phyloP scores from a whole-genome alignment of 768 basidiomycete species.

The Leccinum olivaceopallidum region DNA sequence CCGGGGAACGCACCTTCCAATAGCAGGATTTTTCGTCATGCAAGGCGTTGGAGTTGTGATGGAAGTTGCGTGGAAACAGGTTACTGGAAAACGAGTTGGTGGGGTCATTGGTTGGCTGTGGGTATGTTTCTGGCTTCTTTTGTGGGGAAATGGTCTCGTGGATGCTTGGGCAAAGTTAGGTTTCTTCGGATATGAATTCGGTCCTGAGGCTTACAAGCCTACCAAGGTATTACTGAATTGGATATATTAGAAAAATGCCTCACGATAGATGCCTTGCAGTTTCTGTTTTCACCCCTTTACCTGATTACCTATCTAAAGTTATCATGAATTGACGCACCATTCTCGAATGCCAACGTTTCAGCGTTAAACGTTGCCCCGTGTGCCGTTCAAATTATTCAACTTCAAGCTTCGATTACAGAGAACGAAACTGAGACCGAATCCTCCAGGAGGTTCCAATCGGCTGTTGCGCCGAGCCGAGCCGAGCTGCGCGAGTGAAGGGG shows the following conservation, averaged over 20 bases:
- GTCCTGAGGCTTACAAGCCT: slow-evolving; percentile 22
- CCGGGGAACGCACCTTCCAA: slow-evolving; percentile 42
- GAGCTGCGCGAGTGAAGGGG: too few relatives aligned
- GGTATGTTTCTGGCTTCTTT: slow-evolving; percentile 47
- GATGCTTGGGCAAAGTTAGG: slow-evolving; percentile 40
- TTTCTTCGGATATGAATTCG: slow-evolving; percentile 13
- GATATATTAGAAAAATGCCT: neutral
- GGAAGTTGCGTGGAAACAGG: slow-evolving; percentile 48
- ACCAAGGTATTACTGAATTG: slow-evolving; percentile 14
- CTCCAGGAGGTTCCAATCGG: too few relatives aligned
- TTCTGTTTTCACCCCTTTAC: neutral
- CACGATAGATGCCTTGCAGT: neutral
- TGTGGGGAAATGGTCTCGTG: slow-evolving; percentile 48
- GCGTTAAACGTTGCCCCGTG: neutral
- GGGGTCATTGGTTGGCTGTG: slow-evolving; percentile 55
- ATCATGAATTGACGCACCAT: neutral
- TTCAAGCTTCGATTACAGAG: too few relatives aligned
- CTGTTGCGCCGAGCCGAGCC: too few relatives aligned
- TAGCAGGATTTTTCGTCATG: slow-evolving; percentile 56
- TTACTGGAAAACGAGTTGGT: slow-evolving; percentile 46
- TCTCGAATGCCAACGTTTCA: neutral
- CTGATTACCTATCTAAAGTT: neutral
- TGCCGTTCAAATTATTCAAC: neutral
- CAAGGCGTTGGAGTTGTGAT: slow-evolving; percentile 53
- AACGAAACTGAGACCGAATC: too few relatives aligned